Base-by-base conservation (phyloP, 116 monocot species). In the Zostera marina region DNA sequence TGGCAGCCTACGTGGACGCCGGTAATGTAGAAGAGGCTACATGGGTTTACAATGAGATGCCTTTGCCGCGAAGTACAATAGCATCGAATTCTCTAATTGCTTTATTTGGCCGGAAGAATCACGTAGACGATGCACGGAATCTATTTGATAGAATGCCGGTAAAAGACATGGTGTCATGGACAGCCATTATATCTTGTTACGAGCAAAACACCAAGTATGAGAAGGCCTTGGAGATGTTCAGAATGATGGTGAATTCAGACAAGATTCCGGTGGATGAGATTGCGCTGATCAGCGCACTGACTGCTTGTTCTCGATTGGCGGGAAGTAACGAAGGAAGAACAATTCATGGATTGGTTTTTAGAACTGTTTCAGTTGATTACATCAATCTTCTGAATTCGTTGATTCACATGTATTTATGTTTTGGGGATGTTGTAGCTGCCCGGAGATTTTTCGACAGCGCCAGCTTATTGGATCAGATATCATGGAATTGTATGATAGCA, bases 401-500 rank as follows among this genome's bases (percentile, higher is more conserved):
- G 65, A 88, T 88, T 61, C 62, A 82, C 42, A 69, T 82, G 79
- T 94, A 94, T 48, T 72, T 70, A 16, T 69, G 74, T 62, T 73
- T 62, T 60, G 66, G 64, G 16, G 54, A 79, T 54, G 55, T 77
- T 11, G 13, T 23, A 15, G 71, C 68, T 0, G 81, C 88, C 11
- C 61, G 59, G 17, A 47, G 52, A 46, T 53, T 88, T 52, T 94
- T 88, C 67, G 66, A 84, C 73, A 62, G 26, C 4, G 62, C 74
- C 41, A 11, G 54, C 11, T 54, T 54, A 44, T 53, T 62, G 53
- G 88, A 94, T 60, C 85, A 79, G 32, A 75, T 94, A 61, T 85
- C 94, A 19, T 82, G 82, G 77, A 94, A 94, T 70, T 88, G 81
- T 84, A 81, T 93, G 77, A 73, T 93, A 44, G 68, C 84, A 14